phyloP scores from a whole-genome alignment of 2,329 filamentous ascomycete species.

The Sclerotiophoma versabilis region DNA sequence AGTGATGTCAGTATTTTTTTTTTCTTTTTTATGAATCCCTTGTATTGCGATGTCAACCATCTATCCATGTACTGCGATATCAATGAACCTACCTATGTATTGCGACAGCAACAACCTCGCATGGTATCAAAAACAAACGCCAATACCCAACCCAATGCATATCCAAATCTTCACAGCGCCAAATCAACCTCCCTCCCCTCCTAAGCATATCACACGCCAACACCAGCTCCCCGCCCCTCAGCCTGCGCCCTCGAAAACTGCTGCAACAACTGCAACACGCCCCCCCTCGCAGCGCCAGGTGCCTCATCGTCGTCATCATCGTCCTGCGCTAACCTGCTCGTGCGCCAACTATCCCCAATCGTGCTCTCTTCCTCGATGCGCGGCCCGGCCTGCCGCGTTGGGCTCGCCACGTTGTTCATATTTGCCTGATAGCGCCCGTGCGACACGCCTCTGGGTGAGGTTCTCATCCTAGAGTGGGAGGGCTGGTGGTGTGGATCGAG shows the following conservation, averaged over 20 bases:
- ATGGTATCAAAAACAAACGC: constrained; percentile 8
- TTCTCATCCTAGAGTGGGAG: constrained; percentile 55
- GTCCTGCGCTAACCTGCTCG: constrained; percentile 50
- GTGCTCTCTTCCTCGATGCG: constrained; percentile 63
- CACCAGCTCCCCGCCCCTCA: constrained; percentile 53
- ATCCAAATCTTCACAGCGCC: not conserved
- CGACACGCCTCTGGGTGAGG: constrained; percentile 57
- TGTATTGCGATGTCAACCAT: not conserved
- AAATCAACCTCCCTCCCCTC: too few species aligned
- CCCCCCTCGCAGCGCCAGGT: constrained; percentile 55
- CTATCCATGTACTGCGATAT: not conserved
- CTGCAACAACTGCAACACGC: constrained; percentile 70
- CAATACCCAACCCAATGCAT: not conserved
- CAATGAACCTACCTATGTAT: too few species aligned
- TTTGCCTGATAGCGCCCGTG: constrained; percentile 54
- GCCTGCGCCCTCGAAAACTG: constrained; percentile 71
- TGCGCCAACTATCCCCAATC: constrained; percentile 66
- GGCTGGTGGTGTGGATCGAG: constrained; percentile 80
- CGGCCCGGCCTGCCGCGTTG: constrained; percentile 12
- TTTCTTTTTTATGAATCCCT: not conserved
- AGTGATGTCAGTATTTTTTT: constrained; percentile 1
- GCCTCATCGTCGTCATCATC: constrained; percentile 59
- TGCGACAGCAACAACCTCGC: too few species aligned
- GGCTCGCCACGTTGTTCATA: constrained; percentile 32
- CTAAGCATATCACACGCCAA: constrained; percentile 35